Evolutionary conservation across 352 stramenopile genomes (phyloP).

Genomic region (Globisporangium paddicum): DNA sequence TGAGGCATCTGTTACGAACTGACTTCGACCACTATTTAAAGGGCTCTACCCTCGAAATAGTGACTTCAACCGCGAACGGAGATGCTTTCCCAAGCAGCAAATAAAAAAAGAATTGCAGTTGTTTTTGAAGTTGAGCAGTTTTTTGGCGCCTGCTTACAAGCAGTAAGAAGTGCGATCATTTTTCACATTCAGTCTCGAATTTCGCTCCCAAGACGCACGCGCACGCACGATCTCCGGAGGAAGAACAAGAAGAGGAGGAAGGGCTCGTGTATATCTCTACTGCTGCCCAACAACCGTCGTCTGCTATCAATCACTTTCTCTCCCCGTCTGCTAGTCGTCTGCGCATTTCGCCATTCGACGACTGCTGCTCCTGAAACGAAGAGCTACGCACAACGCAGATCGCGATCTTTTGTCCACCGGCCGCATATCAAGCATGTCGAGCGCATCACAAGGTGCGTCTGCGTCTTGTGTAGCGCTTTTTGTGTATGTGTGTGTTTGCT

Average conservation of each 20-base stretch:
- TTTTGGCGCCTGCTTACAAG: not conserved
- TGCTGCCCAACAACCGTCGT: not conserved
- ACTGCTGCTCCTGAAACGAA: not conserved
- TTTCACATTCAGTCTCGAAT: constrained; percentile 8
- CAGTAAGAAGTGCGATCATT: constrained; percentile 2
- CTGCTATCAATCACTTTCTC: not conserved
- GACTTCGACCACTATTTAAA: no score
- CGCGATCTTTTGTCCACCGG: constrained; percentile 9
- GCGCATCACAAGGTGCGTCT: constrained; percentile 3
- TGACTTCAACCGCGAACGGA: not conserved
- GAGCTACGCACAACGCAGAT: not conserved
- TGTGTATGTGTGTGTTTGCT: no score
- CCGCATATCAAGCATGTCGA: not conserved
- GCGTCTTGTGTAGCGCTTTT: not conserved
- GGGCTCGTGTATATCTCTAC: not conserved
- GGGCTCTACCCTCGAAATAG: no score
- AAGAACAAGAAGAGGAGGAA: not conserved
- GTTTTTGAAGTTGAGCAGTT: constrained; percentile 1
- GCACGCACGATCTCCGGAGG: not conserved
- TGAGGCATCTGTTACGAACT: no score
- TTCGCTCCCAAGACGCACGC: constrained; percentile 1
- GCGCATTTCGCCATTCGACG: not conserved
- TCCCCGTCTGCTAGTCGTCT: not conserved
- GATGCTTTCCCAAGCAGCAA: not conserved
- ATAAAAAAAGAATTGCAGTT: constrained; percentile 1